Conservation (phyloP, 2,329 filamentous ascomycete genomes). For the Stemphylium lycopersici region DNA sequence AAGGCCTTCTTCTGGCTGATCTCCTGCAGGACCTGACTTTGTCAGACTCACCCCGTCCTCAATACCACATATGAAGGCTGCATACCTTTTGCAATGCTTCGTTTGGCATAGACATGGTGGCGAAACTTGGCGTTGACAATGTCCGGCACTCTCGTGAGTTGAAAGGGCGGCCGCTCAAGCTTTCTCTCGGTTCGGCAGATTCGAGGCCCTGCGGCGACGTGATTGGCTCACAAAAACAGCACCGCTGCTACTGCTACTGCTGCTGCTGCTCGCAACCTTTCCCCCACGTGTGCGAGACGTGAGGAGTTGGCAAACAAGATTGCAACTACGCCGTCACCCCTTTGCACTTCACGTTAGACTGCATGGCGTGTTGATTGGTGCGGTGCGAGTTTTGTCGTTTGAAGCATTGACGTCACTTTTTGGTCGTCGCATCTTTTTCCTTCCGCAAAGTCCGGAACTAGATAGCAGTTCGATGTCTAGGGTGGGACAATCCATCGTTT, state of each 20-base stretch:
- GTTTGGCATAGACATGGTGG: constrained; percentile 87
- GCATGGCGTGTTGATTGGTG: constrained; percentile 4
- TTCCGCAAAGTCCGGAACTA: constrained; percentile 25
- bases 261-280: constrained; percentile 4
- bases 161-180: constrained; percentile 24
- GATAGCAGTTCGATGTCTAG: constrained; percentile 13
- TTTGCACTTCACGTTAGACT: background rate
- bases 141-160: constrained; percentile 4
- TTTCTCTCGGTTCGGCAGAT: constrained; percentile 28
- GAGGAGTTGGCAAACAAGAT: background rate
- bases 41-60: constrained; percentile 2
- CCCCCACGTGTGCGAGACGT: background rate
- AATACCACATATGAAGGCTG: background rate
- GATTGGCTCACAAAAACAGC: constrained; percentile 25
- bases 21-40: constrained; percentile 79
- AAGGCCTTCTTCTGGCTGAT: constrained; percentile 88
- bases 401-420: constrained; percentile 14
- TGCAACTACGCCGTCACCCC: background rate
- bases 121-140: constrained; percentile 7
- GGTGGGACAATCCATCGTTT: background rate
- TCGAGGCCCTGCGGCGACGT: constrained; percentile 16
- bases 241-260: constrained; percentile 4
- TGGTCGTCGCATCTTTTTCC: constrained; percentile 9
- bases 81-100: constrained; percentile 89
- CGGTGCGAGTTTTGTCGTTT: background rate